Conservation (phyloP, 257 asterid species). For the Solanum chmielewskii region DNA sequence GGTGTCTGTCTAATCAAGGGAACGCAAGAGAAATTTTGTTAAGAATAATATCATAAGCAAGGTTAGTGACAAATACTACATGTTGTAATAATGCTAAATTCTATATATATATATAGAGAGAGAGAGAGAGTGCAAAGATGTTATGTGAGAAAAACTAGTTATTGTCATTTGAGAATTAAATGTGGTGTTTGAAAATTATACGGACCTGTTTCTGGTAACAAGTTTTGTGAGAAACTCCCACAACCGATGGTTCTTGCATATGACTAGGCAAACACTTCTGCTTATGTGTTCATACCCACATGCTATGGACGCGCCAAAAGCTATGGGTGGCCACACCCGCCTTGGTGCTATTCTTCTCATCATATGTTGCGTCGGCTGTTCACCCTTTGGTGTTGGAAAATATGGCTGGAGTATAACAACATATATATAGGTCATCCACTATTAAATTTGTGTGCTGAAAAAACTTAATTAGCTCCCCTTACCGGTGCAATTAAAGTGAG, state of each 20-base stretch:
- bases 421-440: too few relatives aligned
- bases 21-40: too few relatives aligned
- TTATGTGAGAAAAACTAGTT: too few relatives aligned
- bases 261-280: slow-evolving; percentile 67
- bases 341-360: slow-evolving; percentile 88
- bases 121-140: too few relatives aligned
- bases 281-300: slow-evolving; percentile 94
- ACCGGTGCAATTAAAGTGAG: slow-evolving; percentile 87
- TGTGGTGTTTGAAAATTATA: neutral
- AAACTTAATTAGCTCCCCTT: slow-evolving; percentile 2
- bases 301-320: slow-evolving; percentile 74
- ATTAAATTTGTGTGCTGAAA: neutral
- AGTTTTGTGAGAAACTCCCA: slow-evolving; percentile 85
- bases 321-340: slow-evolving; percentile 76
- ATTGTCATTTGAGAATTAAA: too few relatives aligned
- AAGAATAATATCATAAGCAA: too few relatives aligned
- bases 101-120: too few relatives aligned
- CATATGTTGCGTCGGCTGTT: slow-evolving; percentile 61
- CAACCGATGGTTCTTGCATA: slow-evolving; percentile 80
- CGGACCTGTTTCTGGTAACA: slow-evolving; percentile 73
- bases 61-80: too few relatives aligned
- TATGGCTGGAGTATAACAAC: slow-evolving; percentile 41
- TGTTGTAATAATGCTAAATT: too few relatives aligned
- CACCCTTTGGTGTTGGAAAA: slow-evolving; percentile 83
- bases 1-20: too few relatives aligned